Percentiles rank a stretch among this genome's conserved stretches.
phyloP scores from a whole-genome alignment of 345 rosid genomes.

The Anastatica hierochuntica region DNA sequence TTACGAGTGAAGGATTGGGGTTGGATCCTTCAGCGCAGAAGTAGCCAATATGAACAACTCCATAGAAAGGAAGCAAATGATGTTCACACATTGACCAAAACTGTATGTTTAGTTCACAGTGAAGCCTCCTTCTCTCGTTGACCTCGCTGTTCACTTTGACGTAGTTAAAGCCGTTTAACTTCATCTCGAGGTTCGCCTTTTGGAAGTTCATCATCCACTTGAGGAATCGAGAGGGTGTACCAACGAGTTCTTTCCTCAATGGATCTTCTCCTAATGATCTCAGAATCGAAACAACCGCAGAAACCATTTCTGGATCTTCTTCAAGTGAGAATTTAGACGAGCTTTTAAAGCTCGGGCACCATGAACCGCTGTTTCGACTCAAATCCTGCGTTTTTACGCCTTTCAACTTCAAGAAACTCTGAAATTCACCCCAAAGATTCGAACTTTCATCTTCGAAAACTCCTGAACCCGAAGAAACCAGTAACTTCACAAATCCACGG shows the following conservation, averaged over 20 bases:
- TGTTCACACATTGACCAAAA: constrained; percentile 90
- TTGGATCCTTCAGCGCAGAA: constrained; percentile 32
- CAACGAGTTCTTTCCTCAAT: constrained; percentile 56
- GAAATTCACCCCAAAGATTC: constrained; percentile 54
- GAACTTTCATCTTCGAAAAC: constrained; percentile 45
- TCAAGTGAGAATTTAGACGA: constrained; percentile 24
- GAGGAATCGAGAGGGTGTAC: constrained; percentile 50
- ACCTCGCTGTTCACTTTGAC: constrained; percentile 10
- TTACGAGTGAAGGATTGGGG: constrained; percentile 32
- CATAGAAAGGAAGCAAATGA: constrained; percentile 84
- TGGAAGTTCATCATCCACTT: constrained; percentile 74
- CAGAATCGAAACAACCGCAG: constrained; percentile 55
- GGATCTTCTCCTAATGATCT: constrained; percentile 70
- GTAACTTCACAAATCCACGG: constrained; percentile 38
- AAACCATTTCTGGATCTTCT: constrained; percentile 37
- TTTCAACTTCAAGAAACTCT: constrained; percentile 45
- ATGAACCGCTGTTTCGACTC: constrained; percentile 19
- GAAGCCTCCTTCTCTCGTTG: constrained; percentile 20
- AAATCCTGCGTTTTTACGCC: constrained; percentile 25
- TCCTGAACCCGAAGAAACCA: constrained; percentile 54
- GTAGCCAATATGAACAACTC: constrained; percentile 75
- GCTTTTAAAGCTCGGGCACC: constrained; percentile 51
- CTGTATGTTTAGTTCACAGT: constrained; percentile 45
- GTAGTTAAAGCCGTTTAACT: constrained; percentile 34
- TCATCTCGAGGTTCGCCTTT: constrained; percentile 43